These are phyloP conservation scores for Hamigera avellanea DNA, from an alignment of 495 filamentous ascomycete species.

Conservation along the genomic window DNA sequence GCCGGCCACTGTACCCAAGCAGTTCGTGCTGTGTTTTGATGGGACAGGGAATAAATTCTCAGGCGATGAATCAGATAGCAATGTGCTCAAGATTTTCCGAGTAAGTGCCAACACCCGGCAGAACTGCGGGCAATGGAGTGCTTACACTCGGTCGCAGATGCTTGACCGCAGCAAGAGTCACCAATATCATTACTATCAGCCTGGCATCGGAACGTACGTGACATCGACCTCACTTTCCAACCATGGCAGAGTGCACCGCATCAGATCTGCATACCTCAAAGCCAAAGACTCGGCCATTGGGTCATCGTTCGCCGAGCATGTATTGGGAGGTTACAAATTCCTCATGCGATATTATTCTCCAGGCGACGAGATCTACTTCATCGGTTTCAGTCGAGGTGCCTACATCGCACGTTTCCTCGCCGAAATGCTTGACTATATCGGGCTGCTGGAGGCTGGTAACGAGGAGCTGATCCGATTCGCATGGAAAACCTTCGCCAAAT, in stretches of 20 bases:
- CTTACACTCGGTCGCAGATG: conserved; percentile 22
- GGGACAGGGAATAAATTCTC: conserved; percentile 83
- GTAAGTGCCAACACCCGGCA: conserved; percentile 14
- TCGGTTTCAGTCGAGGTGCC: conserved; percentile 78
- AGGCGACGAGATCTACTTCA: conserved; percentile 71
- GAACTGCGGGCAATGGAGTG: background rate
- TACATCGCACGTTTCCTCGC: conserved; percentile 80
- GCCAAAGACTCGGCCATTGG: conserved; percentile 79
- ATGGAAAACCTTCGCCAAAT: conserved; percentile 81
- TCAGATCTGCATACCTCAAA: conserved; percentile 69
- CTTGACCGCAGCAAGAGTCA: conserved; percentile 42
- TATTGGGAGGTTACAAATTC: conserved; percentile 78
- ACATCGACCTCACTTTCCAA: conserved; percentile 54
- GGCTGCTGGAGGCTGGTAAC: conserved; percentile 70
- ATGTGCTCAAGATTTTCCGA: conserved; percentile 78
- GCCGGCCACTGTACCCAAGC: conserved; percentile 18
- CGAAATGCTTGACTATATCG: conserved; percentile 79
- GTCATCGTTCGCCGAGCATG: conserved; percentile 73
- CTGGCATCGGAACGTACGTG: conserved; percentile 80
- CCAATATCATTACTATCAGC: conserved; percentile 36
- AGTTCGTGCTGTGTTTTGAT: conserved; percentile 77
- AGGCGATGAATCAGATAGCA: conserved; percentile 72
- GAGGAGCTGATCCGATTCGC: conserved; percentile 78
- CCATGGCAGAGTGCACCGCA: conserved; percentile 46
- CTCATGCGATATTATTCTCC: conserved; percentile 76